Evolutionary conservation across 208 protist genomes (phyloP), one percentile per base, ranked within the genome.

Genomic region (Trypanosoma brucei): DNA sequence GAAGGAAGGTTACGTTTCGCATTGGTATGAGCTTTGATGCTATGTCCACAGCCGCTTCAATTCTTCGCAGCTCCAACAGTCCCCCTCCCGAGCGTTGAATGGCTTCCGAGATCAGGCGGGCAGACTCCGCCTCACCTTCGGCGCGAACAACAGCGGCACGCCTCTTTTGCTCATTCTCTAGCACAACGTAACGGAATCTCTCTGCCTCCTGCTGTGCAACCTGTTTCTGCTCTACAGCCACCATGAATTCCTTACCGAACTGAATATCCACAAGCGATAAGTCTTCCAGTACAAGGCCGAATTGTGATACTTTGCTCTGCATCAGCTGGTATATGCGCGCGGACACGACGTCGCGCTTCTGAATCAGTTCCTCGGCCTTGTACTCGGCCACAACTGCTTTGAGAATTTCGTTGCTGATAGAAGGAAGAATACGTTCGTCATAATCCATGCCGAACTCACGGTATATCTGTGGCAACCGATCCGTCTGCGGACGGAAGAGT

Each of bases 291-390:
- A 95, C 61, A 56, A 99, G 87, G 68, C 97, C 81, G 72, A 99
- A 99, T 65, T 99, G 97, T 42, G 86, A 76, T 3, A 98, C 96
- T 67, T 98, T 98, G 63, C 97, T 80, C 59, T 88, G 83, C 70
- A 98, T 96, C 65, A 93, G 80, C 60, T 95, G 81, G 60, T 85
- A 95, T 51, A 98, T 95, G 49, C 94, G 84, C 2, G 86, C 78
- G 3, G 84, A 96, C 37, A 98, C 95, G 54, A 79, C 75, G 65
- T 99, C 97, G 60, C 97, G 95, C 82, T 98, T 97, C 59, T 98
- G 98, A 72, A 99, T 98, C 3, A 99, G 89, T 85, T 99, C 97
- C 52, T 97, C 91, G 1, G 98, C 98, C 82, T 99, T 99, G 79
- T 99, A 99, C 83, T 98, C 96, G 2, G 98, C 98, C 59, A 97